Evolutionary conservation across 148 eudicot species (phyloP).

Genomic region (Dianthus caryophyllus): DNA sequence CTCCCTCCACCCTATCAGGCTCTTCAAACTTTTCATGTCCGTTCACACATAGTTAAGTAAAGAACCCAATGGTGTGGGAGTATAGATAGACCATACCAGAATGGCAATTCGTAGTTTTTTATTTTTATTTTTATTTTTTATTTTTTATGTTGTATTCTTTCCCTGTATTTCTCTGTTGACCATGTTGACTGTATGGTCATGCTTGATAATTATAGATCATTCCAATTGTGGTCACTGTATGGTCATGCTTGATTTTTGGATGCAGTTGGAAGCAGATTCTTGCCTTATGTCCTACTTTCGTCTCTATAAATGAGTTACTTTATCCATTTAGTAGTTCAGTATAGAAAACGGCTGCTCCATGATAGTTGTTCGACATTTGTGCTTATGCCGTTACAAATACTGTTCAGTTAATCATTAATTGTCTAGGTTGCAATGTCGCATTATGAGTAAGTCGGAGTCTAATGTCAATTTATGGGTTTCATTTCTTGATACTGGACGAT

Average conservation of each 20-base stretch:
- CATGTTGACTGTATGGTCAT: not conserved
- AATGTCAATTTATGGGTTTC: not conserved
- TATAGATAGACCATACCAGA: not conserved
- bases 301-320: not conserved
- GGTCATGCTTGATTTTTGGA: not conserved
- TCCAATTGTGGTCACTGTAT: not conserved
- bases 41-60: not conserved
- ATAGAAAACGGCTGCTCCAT: not conserved
- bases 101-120: not conserved
- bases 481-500: not conserved
- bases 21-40: not conserved
- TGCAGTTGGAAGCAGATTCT: not conserved
- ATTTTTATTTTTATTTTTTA: not conserved
- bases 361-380: not conserved
- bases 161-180: not conserved
- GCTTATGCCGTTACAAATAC: not conserved
- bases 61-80: not conserved
- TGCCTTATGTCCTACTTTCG: not conserved
- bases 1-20: not conserved
- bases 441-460: not conserved
- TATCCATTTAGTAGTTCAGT: not conserved
- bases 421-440: not conserved
- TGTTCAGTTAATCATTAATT: not conserved
- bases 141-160: not conserved
- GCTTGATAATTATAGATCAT: not conserved